Evolutionary conservation across 2,329 filamentous ascomycete species (phyloP), one percentile per base, ranked within the genome.

Genomic region (Chlorencoelia australis): DNA sequence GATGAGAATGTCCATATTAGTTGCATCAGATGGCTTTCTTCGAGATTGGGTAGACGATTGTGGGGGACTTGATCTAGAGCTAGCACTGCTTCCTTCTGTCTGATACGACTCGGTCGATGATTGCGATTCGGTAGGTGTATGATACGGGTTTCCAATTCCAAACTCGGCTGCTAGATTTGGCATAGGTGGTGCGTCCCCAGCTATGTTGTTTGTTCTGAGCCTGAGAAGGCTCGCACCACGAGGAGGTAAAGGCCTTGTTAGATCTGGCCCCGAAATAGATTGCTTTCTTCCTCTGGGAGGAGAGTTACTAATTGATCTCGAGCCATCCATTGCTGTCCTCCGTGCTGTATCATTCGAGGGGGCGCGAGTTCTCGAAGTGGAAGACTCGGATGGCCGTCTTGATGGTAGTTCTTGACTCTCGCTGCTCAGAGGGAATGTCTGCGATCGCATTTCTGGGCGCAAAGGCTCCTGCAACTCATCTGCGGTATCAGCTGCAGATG

Each of bases 61-160:
- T 11, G 60, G 66, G 3, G 73, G 68, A 44, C 71, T 78, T 3
- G 75, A 77, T 42, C 68, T 66, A 6, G 78, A 79, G 50, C 78
- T 82, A 1, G 69, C 61, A 41, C 71, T 70, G 48, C 74, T 74
- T 2, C 59, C 61, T n/a, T 69, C 67, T 37, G 75, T 80, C 25
- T 67, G 70, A 1, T 66, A 69, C 2, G 79, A 83, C 29, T 69
- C 68, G 13, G 71, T 75, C 0, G 80, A 84, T 0, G 76, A 78
- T 17, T 71, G 68, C 2, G 79, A 85, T 41, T 73, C 69, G 1
- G 75, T 74, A 0, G 73, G 63, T 4, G 71, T 68, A 48, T 83
- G 77, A 48, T 81, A 79, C 0, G 75, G 71, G 47, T 80, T 80
- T 21, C 71, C 67, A 16, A 65, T 56, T 8, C 74, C 74, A 45